Conservation (phyloP, 1,284 basidiomycete genomes). For the Sanghuangporus weigelae region DNA sequence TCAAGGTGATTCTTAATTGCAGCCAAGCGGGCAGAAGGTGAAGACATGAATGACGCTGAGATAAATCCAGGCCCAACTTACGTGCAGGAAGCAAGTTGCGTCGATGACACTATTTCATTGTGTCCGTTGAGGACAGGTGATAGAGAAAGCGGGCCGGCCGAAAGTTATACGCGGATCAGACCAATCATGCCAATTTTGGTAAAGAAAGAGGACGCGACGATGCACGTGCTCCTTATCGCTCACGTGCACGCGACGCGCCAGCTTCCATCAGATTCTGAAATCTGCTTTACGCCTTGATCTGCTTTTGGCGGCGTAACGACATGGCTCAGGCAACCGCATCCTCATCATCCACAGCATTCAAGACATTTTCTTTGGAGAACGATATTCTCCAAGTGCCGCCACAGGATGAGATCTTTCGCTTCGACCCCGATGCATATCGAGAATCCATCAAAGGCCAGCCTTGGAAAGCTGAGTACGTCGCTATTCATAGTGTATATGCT, state of each 20-base stretch:
- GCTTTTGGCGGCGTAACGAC: neutral
- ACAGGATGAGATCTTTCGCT: conserved; percentile 80
- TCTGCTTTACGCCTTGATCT: neutral
- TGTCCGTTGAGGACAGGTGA: neutral
- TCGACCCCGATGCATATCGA: conserved; percentile 70
- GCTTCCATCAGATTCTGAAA: neutral
- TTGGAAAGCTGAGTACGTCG: conserved; percentile 80
- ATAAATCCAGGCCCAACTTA: neutral
- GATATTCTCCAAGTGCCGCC: conserved; percentile 65
- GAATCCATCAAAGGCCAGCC: conserved; percentile 68
- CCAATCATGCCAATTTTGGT: neutral
- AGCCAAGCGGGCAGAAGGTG: neutral
- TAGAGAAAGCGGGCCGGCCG: neutral
- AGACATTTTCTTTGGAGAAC: conserved; percentile 84
- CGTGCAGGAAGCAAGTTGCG: neutral
- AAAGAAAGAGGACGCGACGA: neutral
- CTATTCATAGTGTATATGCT: conserved; percentile 1
- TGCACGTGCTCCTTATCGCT: neutral
- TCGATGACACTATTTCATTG: neutral
- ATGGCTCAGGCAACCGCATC: conserved; percentile 1
- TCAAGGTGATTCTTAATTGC: neutral
- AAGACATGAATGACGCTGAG: neutral
- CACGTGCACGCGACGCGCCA: conserved; percentile 1
- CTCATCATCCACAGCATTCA: conserved; percentile 49
- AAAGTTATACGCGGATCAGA: neutral